These are phyloP conservation scores for Pseudomicrostroma phylloplanum DNA, from an alignment of 1,284 basidiomycete genomes.

Conservation along the genomic window DNA sequence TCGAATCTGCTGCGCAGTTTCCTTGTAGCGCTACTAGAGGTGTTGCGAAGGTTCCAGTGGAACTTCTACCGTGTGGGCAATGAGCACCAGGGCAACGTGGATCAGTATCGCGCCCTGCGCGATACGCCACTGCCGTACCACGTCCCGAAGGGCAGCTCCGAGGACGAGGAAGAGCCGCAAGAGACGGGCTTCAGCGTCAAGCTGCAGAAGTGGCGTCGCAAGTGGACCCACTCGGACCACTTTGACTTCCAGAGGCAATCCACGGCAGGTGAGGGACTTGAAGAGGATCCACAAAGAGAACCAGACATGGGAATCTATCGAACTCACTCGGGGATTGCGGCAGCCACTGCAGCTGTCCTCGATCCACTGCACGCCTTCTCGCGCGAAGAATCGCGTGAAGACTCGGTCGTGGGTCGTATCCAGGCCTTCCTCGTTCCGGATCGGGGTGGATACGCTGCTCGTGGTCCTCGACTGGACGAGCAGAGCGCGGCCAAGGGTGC, in stretches of 20 bases:
- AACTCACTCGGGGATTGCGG: background rate
- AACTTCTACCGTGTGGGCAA: constrained; percentile 79
- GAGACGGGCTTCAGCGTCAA: background rate
- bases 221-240: constrained; percentile 1
- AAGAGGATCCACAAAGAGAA: background rate
- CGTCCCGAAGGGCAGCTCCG: constrained; percentile 5
- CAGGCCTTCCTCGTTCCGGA: constrained; percentile 14
- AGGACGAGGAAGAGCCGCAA: constrained; percentile 14
- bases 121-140: constrained; percentile 71
- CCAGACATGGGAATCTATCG: background rate
- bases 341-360: background rate
- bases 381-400: background rate
- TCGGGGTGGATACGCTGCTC: constrained; percentile 5
- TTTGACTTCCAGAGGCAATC: background rate
- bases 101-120: constrained; percentile 72
- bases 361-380: background rate
- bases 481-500: constrained; percentile 10
- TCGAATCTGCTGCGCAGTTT: constrained; percentile 58
- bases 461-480: constrained; percentile 7
- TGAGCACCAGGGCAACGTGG: constrained; percentile 63
- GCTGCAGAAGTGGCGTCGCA: constrained; percentile 1
- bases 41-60: constrained; percentile 79
- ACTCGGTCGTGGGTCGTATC: background rate
- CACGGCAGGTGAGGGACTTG: background rate
- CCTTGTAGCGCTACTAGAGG: constrained; percentile 67